Conservation (phyloP, 495 filamentous ascomycete genomes). For the Neurospora sp. region DNA sequence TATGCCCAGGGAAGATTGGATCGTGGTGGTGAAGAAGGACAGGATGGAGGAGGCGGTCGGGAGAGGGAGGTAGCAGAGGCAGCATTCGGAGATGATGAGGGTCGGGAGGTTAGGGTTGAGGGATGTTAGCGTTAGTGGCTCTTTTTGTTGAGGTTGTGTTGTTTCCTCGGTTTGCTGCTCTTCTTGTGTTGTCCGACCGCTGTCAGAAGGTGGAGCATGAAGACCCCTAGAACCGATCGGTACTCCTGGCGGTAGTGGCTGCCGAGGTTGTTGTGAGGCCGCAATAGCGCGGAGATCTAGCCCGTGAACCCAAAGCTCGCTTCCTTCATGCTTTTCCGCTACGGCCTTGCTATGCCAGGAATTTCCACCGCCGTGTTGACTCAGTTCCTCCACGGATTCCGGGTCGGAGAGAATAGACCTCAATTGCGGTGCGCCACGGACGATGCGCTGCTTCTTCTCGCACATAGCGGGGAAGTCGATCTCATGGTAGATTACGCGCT, state of each 20-base stretch:
- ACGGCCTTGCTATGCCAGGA: constrained; percentile 12
- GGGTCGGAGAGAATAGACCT: constrained; percentile 20
- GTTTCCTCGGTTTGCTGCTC: not conserved
- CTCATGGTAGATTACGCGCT: constrained; percentile 70
- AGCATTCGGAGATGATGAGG: constrained; percentile 84
- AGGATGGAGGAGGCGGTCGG: constrained; percentile 52
- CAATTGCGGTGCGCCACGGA: constrained; percentile 21
- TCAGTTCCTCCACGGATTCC: not conserved
- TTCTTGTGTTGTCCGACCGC: not conserved
- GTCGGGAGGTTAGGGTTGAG: constrained; percentile 53
- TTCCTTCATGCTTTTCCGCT: not conserved
- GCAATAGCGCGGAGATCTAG: constrained; percentile 65
- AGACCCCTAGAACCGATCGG: not conserved
- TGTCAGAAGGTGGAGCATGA: not conserved
- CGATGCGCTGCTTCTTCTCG: constrained; percentile 42
- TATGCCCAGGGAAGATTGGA: constrained; percentile 47
- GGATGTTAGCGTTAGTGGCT: constrained; percentile 12
- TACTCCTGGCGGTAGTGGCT: not conserved
- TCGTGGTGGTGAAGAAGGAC: constrained; percentile 49
- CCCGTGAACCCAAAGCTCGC: constrained; percentile 64
- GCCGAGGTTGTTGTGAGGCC: not conserved
- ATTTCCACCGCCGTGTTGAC: not conserved
- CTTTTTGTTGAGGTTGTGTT: not conserved
- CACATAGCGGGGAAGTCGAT: constrained; percentile 79
- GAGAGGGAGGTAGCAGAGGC: constrained; percentile 74